Base-by-base conservation (phyloP, 495 filamentous ascomycete species). In the Arthonia radiata region DNA sequence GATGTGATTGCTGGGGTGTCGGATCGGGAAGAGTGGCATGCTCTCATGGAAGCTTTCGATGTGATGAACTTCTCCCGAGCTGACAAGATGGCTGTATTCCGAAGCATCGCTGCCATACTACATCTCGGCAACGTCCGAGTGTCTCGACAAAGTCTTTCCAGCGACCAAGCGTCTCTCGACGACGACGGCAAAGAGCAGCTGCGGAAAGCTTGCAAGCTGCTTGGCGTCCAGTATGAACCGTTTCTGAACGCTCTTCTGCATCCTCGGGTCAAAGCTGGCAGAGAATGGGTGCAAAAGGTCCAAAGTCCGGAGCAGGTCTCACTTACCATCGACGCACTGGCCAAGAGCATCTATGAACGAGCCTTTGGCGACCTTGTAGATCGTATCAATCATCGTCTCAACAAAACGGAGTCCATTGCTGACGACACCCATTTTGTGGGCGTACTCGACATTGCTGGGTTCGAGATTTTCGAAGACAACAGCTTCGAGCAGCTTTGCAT, bases 401-500 rank as follows among this genome's bases (percentile, higher is more conserved):
- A 93, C 40, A 67, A 73, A 6, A 70, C 64, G 15, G 70, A 71
- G 3, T 59, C 75, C 44, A 64, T 72, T 1, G 50, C 68, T 16
- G 86, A 94, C 27, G 83, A 93, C 32, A 77, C 74, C 5, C 71
- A 73, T 32, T 99, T 99, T 44, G 94, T 99, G 36, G 89, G 89
- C 17, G 89, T 99, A 2, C 67, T 99, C 22, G 89, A 99, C 67
- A 94, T 99, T 53, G 89, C 89, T 31, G 89, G 89, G 18, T 99
- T 99, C 42, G 89, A 99, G 36, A 99, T 99, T 28, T 99, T 99
- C 40, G 77, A 99, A 37, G 63, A 78, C 33, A 99, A 99, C 46
- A 90, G 81, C 53, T 99, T 99, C 38, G 89, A 99, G 48, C 89
- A 99, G 44, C 64, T 99, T 4, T 94, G 89, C 52, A 99, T 99